phyloP scores from a whole-genome alignment of 495 filamentous ascomycete species.

The Hypoxylon rickii region DNA sequence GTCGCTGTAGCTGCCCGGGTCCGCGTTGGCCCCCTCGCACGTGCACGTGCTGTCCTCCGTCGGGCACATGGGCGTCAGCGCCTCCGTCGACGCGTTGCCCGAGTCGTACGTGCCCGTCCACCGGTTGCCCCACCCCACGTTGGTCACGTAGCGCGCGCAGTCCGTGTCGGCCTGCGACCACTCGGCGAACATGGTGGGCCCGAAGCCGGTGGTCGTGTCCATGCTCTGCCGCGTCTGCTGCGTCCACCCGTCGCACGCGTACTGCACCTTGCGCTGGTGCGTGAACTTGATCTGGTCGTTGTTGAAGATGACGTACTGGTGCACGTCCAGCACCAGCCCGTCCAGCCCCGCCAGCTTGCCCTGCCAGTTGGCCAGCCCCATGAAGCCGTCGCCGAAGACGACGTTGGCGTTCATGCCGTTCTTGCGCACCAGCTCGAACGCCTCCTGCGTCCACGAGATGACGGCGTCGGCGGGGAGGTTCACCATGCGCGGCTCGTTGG shows the following conservation, averaged over 20 bases:
- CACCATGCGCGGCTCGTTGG: slow-evolving; percentile 86
- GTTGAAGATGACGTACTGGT: slow-evolving; percentile 94
- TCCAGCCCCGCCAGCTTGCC: slow-evolving; percentile 61
- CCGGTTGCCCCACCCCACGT: slow-evolving; percentile 83
- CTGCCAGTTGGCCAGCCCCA: slow-evolving; percentile 80
- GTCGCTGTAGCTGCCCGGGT: slow-evolving; percentile 65
- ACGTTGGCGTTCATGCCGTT: slow-evolving; percentile 68
- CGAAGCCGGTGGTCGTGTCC: slow-evolving; percentile 78
- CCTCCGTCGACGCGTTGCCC: slow-evolving; percentile 57
- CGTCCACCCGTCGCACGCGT: slow-evolving; percentile 87
- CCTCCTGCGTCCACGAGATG: slow-evolving; percentile 69
- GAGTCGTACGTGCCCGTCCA: slow-evolving; percentile 82
- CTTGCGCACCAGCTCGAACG: slow-evolving; percentile 65
- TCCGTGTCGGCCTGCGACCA: slow-evolving; percentile 99
- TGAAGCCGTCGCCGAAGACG: slow-evolving; percentile 83
- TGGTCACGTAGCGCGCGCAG: slow-evolving; percentile 85
- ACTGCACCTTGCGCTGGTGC: slow-evolving; percentile 75
- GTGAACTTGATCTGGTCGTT: slow-evolving; percentile 70
- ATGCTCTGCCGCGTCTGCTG: slow-evolving; percentile 72
- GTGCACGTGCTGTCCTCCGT: slow-evolving; percentile 64
- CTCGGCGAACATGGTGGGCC: slow-evolving; percentile 96
- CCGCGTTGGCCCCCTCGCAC: slow-evolving; percentile 77
- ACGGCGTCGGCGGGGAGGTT: slow-evolving; percentile 61
- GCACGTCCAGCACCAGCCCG: slow-evolving; percentile 81
- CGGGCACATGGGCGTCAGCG: slow-evolving; percentile 72